Evolutionary conservation across 345 rosid genomes (phyloP).

Genomic region (Eucalyptus fibrosa): DNA sequence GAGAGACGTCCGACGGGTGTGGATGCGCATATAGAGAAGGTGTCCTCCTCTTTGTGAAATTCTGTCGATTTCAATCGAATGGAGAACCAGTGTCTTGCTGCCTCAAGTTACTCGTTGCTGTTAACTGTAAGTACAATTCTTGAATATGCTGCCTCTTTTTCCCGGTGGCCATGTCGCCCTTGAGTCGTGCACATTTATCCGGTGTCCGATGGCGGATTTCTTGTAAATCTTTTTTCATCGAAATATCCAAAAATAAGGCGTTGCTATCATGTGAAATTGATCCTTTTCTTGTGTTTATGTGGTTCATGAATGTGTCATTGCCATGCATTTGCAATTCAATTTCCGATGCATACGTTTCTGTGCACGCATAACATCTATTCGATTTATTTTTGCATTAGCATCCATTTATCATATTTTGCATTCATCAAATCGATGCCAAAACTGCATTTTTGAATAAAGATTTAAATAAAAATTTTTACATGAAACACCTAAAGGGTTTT

Average conservation of each 20-base stretch:
- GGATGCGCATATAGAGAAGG: neutral
- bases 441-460: fast-evolving
- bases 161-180: neutral
- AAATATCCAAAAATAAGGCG: neutral
- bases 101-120: neutral
- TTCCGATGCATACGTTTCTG: too few relatives aligned
- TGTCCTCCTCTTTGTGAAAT: neutral
- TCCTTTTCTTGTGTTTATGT: too few relatives aligned
- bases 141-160: neutral
- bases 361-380: too few relatives aligned
- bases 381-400: too few relatives aligned
- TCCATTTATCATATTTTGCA: too few relatives aligned
- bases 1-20: too few relatives aligned
- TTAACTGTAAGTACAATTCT: neutral
- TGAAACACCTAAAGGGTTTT: too few relatives aligned
- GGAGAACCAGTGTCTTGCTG: neutral
- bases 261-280: neutral
- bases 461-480: too few relatives aligned
- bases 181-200: neutral
- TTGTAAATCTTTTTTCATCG: neutral
- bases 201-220: neutral
- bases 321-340: too few relatives aligned
- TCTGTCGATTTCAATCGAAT: neutral
- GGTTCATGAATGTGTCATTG: too few relatives aligned
- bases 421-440: too few relatives aligned